Conservation (phyloP, 345 rosid genomes). For the Orychophragmus violaceus region DNA sequence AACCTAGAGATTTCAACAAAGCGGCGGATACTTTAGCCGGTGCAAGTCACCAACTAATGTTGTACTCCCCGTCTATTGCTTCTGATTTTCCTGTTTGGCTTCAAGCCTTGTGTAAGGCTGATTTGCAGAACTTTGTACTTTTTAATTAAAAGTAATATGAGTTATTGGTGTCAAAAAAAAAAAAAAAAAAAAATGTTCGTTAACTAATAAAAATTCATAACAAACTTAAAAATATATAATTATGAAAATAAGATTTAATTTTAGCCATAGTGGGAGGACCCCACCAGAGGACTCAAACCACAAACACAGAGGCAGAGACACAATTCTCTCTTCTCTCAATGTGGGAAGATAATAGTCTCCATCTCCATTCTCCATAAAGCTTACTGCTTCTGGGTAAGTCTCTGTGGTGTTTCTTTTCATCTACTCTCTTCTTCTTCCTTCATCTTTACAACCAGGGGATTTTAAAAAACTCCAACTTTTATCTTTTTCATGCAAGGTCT, state of each 20-base stretch:
- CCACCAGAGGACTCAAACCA: slow-evolving; percentile 16
- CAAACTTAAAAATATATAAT: neutral
- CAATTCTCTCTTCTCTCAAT: neutral
- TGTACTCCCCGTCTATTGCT: too few relatives aligned
- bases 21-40: too few relatives aligned
- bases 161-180: too few relatives aligned
- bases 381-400: slow-evolving; percentile 23
- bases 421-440: neutral
- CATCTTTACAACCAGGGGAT: neutral
- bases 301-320: slow-evolving; percentile 12
- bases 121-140: too few relatives aligned
- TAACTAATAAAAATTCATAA: neutral
- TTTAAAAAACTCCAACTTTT: neutral
- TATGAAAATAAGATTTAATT: neutral
- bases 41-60: too few relatives aligned
- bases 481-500: neutral
- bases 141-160: too few relatives aligned
- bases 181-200: too few relatives aligned
- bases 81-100: too few relatives aligned
- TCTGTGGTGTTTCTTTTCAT: slow-evolving; percentile 3
- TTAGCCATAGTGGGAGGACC: slow-evolving; percentile 14
- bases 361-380: slow-evolving; percentile 35
- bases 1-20: too few relatives aligned
- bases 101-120: too few relatives aligned
- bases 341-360: slow-evolving; percentile 15